Conservation (phyloP, 2,329 filamentous ascomycete genomes). For the Colletotrichum eremochloae region DNA sequence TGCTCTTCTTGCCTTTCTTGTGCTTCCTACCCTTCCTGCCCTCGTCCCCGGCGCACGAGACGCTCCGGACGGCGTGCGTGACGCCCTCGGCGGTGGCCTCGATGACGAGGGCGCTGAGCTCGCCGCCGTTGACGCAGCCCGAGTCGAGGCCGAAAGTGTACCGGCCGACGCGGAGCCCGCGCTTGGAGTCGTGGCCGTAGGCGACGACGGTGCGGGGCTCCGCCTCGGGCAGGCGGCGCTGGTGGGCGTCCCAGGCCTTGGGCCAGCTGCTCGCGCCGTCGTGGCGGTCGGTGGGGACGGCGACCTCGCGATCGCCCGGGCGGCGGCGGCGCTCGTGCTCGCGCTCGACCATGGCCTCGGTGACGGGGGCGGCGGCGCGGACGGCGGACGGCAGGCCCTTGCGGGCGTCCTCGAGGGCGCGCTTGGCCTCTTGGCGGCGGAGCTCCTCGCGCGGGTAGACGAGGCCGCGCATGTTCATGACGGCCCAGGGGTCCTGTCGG, state of each 20-base stretch:
- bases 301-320: constrained; percentile 49
- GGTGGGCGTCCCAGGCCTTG: constrained; percentile 69
- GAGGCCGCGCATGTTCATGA: constrained; percentile 94
- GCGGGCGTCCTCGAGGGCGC: constrained; percentile 38
- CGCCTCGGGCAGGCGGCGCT: constrained; percentile 51
- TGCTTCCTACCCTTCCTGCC: constrained; percentile 40
- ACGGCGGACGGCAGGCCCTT: constrained; percentile 31
- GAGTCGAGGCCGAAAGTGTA: constrained; percentile 91
- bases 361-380: constrained; percentile 7
- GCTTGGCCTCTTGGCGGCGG: constrained; percentile 53
- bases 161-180: constrained; percentile 70
- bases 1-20: constrained; percentile 21
- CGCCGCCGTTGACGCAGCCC: constrained; percentile 81
- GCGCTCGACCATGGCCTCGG: constrained; percentile 40
- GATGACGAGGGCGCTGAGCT: constrained; percentile 83
- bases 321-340: constrained; percentile 39
- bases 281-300: constrained; percentile 56
- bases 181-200: constrained; percentile 88
- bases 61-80: constrained; percentile 56
- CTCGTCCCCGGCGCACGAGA: constrained; percentile 52
- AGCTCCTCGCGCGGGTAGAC: constrained; percentile 63
- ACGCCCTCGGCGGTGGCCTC: constrained; percentile 59
- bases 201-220: constrained; percentile 74
- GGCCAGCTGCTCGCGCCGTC: constrained; percentile 75
- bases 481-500: constrained; percentile 80